A percentile compares a stretch with the other conserved stretches of the same genome.
Conservation (phyloP, 148 eudicot genomes). For the Fagopyrum homotropicum region DNA sequence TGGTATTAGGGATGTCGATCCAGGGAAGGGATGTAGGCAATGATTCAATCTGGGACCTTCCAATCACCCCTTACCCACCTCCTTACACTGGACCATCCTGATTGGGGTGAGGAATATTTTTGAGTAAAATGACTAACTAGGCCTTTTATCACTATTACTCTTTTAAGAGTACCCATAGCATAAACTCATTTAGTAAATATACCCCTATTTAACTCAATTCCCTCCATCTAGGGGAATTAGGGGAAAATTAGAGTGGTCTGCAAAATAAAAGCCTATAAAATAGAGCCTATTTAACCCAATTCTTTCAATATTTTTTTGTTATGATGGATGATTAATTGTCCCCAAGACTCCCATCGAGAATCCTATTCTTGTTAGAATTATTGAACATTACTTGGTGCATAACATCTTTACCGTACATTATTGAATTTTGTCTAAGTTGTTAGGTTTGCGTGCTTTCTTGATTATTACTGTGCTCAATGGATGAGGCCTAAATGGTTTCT, state of each 20-base stretch:
- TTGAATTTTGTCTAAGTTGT: not conserved
- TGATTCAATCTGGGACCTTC: no score
- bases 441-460: not conserved
- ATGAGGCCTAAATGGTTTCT: not conserved
- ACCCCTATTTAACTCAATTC: not conserved
- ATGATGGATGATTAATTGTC: not conserved
- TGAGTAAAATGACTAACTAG: no score
- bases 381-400: not conserved
- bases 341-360: not conserved
- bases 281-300: no score
- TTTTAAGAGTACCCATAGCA: no score
- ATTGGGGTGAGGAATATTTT: not conserved
- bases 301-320: not conserved
- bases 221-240: not conserved
- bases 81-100: no score
- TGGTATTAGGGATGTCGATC: no score
- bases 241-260: no score
- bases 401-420: not conserved
- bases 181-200: no score
- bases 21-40: no score
- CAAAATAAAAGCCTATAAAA: no score
- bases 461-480: not conserved
- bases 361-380: not conserved
- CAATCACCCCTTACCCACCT: no score
- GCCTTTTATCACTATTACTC: no score